Evolutionary conservation across 805 yeast genomes (phyloP), one percentile per base, ranked within the genome.

Genomic region (Lachancea nothofagi): DNA sequence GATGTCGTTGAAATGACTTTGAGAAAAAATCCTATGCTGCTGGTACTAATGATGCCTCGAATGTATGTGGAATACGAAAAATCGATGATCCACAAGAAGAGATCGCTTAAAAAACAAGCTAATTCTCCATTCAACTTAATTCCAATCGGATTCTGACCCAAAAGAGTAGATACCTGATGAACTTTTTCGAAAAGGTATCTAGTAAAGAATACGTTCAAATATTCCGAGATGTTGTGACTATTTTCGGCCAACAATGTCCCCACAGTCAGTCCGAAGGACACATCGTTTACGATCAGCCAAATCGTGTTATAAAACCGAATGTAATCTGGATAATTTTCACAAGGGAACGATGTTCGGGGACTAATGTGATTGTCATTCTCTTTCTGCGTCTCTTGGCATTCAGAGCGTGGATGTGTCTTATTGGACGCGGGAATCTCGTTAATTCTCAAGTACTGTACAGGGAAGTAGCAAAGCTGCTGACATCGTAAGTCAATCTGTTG

Each of bases 61-160:
- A 66, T 59, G 21, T 64, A 45, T 1, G 47, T 29, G 5, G 43
- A 17, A 36, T 58, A 55, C 81, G 95, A 85, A 45, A 82, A 75
- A 32, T 75, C 75, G 20, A 89, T 70, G 9, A 88, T 83, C 96
- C 97, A 90, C 7, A 83, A 56, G 49, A 85, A 82, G 34, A 93
- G 62, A 42, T 87, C 95, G 25, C 96, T 96, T 57, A 90, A 71
- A 53, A 93, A 94, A 12, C 68, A 71, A 0, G 96, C 85, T 14
- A 93, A 68, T 53, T 88, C 96, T 43, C 78, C 80, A 59, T 93
- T 93, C 38, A 93, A 72, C 55, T 93, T 93, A 51, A 93, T 78
- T 3, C 98, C 98, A 12, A 90, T 95, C 0, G 98, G 98, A 53
- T 89, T 83, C 45, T 78, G 73, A 68, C 88, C 86, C 26, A 93